These are phyloP conservation scores for Mycena vulgaris DNA, from an alignment of 768 basidiomycete species.

Conservation along the genomic window DNA sequence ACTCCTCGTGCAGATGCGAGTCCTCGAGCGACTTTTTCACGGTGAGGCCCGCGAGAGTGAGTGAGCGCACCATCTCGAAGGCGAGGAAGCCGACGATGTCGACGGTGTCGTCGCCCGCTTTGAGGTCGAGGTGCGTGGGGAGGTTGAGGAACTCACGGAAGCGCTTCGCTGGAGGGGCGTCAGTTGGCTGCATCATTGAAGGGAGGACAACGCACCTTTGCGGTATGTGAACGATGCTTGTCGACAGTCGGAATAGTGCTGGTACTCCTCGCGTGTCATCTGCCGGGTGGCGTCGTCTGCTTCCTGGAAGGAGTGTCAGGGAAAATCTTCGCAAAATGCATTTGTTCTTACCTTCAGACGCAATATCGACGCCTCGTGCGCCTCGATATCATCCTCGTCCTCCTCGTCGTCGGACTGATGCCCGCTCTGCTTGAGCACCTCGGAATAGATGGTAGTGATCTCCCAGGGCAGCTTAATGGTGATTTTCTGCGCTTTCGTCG, in stretches of 20 bases:
- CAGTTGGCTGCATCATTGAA: background rate
- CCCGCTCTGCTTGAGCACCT: constrained; percentile 81
- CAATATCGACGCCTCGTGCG: constrained; percentile 93
- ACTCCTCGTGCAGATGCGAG: constrained; percentile 76
- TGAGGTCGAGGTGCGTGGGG: constrained; percentile 87
- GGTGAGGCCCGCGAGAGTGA: constrained; percentile 89
- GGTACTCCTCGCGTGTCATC: constrained; percentile 98
- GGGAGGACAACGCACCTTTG: constrained; percentile 75
- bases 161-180: constrained; percentile 78
- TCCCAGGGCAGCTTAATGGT: constrained; percentile 98
- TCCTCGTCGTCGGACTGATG: constrained; percentile 95
- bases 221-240: constrained; percentile 98
- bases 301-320: constrained; percentile 65
- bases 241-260: constrained; percentile 96
- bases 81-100: constrained; percentile 98
- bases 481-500: constrained; percentile 90
- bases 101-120: constrained; percentile 93
- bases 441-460: constrained; percentile 91
- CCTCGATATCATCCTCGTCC: constrained; percentile 96
- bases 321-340: background rate
- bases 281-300: constrained; percentile 95
- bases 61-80: constrained; percentile 96
- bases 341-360: constrained; percentile 70
- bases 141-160: constrained; percentile 96
- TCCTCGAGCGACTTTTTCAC: constrained; percentile 88